A percentile compares a stretch with the other conserved stretches of the same genome.
Evolutionary conservation across 2,329 filamentous ascomycete genomes (phyloP).

Genomic region (Ceratocystis lukuohia): DNA sequence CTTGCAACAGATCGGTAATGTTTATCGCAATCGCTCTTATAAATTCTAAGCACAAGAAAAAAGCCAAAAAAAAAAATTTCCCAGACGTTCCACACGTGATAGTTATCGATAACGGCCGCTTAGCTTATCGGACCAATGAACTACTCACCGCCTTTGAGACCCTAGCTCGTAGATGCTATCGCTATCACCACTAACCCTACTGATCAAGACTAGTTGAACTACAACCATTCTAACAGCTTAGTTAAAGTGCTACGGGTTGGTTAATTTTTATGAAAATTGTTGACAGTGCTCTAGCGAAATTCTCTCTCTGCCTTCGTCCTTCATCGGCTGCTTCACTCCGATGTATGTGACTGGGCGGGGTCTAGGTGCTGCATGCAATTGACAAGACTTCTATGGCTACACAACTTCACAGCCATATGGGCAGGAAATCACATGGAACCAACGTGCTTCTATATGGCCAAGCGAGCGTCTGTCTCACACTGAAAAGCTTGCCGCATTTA

Average conservation of each 20-base stretch:
- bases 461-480: background rate
- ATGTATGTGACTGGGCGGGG: background rate
- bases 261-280: too few species aligned
- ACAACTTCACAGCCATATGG: background rate
- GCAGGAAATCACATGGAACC: background rate
- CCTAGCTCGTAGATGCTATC: background rate
- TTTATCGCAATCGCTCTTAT: constrained; percentile 14
- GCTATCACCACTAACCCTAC: background rate
- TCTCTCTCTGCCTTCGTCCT: background rate
- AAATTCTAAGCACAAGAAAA: constrained; percentile 4
- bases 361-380: background rate
- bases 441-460: background rate
- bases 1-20: background rate
- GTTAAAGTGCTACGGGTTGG: too few species aligned
- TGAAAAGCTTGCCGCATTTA: background rate
- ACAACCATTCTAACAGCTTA: too few species aligned
- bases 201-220: too few species aligned
- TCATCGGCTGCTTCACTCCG: background rate
- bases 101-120: constrained; percentile 17
- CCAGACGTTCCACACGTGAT: constrained; percentile 16
- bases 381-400: background rate
- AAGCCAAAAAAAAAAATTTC: constrained; percentile 18
- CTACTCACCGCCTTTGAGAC: constrained; percentile 12
- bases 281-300: too few species aligned
- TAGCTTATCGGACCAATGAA: constrained; percentile 14